phyloP scores from a whole-genome alignment of 495 filamentous ascomycete species.

The Penicillium verhagenii region DNA sequence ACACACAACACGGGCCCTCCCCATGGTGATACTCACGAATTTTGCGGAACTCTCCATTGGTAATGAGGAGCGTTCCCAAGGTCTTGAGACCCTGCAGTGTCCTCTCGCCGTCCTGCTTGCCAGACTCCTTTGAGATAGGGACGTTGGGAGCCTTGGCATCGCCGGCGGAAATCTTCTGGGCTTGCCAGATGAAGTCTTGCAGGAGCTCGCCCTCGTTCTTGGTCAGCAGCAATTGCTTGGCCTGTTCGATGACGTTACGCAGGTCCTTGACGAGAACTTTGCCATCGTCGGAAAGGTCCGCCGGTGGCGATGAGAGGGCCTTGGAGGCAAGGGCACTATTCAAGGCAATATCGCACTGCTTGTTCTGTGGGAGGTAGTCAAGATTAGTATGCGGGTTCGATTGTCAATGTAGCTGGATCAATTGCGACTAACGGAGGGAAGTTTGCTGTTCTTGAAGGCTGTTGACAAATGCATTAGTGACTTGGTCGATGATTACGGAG shows the following conservation, averaged over 20 bases:
- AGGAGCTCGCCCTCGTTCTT: conserved; percentile 95
- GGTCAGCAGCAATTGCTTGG: conserved; percentile 82
- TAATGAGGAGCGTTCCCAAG: conserved; percentile 84
- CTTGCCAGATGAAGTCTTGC: conserved; percentile 96
- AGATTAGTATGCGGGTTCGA: conserved; percentile 9
- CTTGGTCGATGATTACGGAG: not conserved
- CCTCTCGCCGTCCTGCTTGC: conserved; percentile 76
- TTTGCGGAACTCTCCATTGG: conserved; percentile 96
- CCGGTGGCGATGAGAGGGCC: conserved; percentile 66
- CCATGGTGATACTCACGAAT: conserved; percentile 59
- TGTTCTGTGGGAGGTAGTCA: conserved; percentile 54
- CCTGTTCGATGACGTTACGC: conserved; percentile 78
- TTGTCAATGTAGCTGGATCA: not conserved
- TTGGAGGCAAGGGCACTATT: conserved; percentile 75
- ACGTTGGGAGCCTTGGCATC: conserved; percentile 57
- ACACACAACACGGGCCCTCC: not conserved
- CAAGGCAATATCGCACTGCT: conserved; percentile 92
- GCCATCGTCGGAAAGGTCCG: conserved; percentile 80
- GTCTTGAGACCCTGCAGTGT: conserved; percentile 84
- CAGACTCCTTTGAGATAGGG: conserved; percentile 70
- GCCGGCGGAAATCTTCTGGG: conserved; percentile 65
- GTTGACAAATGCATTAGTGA: conserved; percentile 19
- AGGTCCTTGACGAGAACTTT: conserved; percentile 73
- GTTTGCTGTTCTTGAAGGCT: conserved; percentile 88
- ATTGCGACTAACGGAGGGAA: conserved; percentile 72